Base-by-base conservation (phyloP, 2,329 filamentous ascomycete species). In the Xylaria sp. region DNA sequence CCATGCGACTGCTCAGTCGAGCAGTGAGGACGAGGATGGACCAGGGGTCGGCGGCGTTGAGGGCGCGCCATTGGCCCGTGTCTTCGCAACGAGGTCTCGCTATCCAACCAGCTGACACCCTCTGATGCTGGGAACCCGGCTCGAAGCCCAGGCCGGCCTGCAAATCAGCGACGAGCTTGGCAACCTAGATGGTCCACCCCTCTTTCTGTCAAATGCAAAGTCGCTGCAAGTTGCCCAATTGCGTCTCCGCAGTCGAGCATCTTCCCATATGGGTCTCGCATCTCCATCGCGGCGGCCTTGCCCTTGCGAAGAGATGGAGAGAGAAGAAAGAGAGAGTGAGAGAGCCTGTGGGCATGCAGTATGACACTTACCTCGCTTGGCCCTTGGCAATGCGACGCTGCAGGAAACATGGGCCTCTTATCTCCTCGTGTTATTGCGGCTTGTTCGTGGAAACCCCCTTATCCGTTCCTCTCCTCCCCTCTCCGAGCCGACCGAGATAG, bases 41-140 rank as follows among this genome's bases (percentile, higher is more conserved):
- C 67, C 63, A 69, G 70, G 70, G 70, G 46, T 49, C 52, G 62
- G 56, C 63, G 64, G 57, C 67, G 61, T 58, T 56, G 49, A 41
- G 13, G 5, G 55, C 33, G 15, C 33, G 43, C 66, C 60, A 77
- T 77, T 77, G 73, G 75, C 54, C 62, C 57, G 67, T 67, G 70
- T 60, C 72, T 52, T 71, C 73, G 65, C 69, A 55, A 56, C 70
- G 74, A 76, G 71, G 74, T 77, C 75, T 75, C 69, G 72, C 71
- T 70, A 72, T 73, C 76, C 75, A 80, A 79, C 76, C 79, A 80
- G 79, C 79, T 81, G 79, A 81, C 79, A 80, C 76, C 66, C 72
- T 64, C 70, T 63, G 71, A 61, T 70, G 69, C 64, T 70, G 55
- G 61, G 66, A 73, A 70, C 69, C 69, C 71, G 73, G 73, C 66